phyloP scores from a whole-genome alignment of 345 rosid genomes.

The Streptanthus diversifolius region DNA sequence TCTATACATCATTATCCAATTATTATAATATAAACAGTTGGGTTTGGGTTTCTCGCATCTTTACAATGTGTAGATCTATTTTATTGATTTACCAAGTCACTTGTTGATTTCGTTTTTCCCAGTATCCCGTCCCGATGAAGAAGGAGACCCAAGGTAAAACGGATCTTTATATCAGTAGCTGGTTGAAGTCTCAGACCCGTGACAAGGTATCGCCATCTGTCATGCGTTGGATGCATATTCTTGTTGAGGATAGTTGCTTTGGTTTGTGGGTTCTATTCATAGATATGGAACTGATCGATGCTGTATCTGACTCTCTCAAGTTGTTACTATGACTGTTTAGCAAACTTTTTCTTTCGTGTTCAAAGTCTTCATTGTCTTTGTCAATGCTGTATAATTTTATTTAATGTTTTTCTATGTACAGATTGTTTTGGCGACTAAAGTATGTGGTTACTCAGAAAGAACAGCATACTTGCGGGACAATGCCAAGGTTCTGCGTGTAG shows the following conservation, averaged over 20 bases:
- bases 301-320: not conserved
- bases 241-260: not conserved
- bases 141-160: constrained; percentile 91
- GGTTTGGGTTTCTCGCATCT: not conserved
- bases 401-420: constrained; percentile 28
- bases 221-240: not conserved
- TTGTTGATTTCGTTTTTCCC: not conserved
- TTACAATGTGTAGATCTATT: not conserved
- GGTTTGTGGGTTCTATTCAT: not conserved
- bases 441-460: constrained; percentile 74
- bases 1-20: not conserved
- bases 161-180: constrained; percentile 73
- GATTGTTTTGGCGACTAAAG: constrained; percentile 93
- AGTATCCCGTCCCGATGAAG: constrained; percentile 82
- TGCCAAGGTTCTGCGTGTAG: constrained; percentile 62
- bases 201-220: constrained; percentile 56
- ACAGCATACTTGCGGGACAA: constrained; percentile 55
- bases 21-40: not conserved
- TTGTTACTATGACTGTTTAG: not conserved
- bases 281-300: not conserved
- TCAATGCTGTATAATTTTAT: not conserved
- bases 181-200: constrained; percentile 79
- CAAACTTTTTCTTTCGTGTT: not conserved
- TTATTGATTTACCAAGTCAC: not conserved
- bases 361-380: not conserved